Base-by-base conservation (phyloP, 257 asterid genomes). In the Verbascum thapsus region DNA sequence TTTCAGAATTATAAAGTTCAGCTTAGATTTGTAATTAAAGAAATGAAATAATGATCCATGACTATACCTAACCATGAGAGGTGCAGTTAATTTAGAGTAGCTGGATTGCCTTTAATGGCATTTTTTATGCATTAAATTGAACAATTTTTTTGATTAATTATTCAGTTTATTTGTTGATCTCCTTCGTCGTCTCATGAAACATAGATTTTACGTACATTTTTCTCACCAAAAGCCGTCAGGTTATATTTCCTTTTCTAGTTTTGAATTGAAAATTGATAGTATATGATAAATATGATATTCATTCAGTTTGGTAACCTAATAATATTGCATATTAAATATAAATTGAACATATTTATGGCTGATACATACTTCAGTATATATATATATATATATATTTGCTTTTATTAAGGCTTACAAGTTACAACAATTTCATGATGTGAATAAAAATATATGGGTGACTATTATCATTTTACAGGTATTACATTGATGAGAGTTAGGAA, bases 231-330 rank as follows among this genome's bases (percentile, higher is more conserved):
- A 53, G 66, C 23, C 17, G 51, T 62, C 53, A 20, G 18, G 1
- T 54, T 67, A 22, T 20, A n/a, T 69, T 74, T 64, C 79, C 72
- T n/a, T 53, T 74, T 26, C 9, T 50, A 35, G 54, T 17, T 35
- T 51, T 39, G 35, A 74, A 23, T 41, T 58, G 16, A 5, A 5
- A 51, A 63, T 73, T 62, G 10, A 3, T 38, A 20, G 13, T 10
- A 38, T 57, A 5, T 35, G 30, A 56, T 47, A 34, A 58, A 40
- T 55, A 42, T 68, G 55, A 23, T 51, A 40, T 59, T 64, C 52
- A 39, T 58, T 58, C 50, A 9, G 72, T 74, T 69, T 53, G 72
- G 74, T 62, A 67, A 73, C 53, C 63, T 73, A 72, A 72, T 38
- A 26, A 2, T 26, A 26, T 26, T 26, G 2, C 32, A 26, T 26